Evolutionary conservation across 345 rosid species (phyloP).

Genomic region (Dovyalis caffra): DNA sequence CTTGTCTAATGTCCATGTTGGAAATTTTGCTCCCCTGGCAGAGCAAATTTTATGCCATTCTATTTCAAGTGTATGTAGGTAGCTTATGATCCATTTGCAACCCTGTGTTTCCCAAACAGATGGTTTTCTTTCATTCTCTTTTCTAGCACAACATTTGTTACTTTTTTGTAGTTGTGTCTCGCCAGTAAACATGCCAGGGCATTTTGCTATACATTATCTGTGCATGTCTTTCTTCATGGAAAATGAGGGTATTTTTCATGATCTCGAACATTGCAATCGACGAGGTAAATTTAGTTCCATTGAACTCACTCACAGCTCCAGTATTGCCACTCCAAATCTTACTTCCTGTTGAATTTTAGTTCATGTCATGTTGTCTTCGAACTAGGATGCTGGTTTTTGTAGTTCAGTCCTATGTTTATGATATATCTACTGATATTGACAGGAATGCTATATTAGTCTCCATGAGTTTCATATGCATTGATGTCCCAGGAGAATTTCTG

Average conservation of each 20-base stretch:
- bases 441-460: too few relatives aligned
- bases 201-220: not conserved
- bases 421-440: not conserved
- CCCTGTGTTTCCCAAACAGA: not conserved
- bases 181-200: not conserved
- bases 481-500: not conserved
- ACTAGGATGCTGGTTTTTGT: not conserved
- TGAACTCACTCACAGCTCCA: not conserved
- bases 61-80: not conserved
- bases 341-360: not conserved
- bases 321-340: not conserved
- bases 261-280: not conserved
- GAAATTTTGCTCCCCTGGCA: not conserved
- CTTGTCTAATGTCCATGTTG: not conserved
- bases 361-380: not conserved
- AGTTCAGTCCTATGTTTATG: not conserved
- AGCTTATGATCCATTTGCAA: not conserved
- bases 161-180: not conserved
- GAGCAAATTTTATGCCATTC: not conserved
- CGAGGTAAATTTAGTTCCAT: not conserved
- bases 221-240: not conserved
- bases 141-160: not conserved
- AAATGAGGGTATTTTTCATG: not conserved
- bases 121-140: not conserved
- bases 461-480: not conserved